Base-by-base conservation (phyloP, 1,284 basidiomycete species). In the Papiliotrema terrestris region DNA sequence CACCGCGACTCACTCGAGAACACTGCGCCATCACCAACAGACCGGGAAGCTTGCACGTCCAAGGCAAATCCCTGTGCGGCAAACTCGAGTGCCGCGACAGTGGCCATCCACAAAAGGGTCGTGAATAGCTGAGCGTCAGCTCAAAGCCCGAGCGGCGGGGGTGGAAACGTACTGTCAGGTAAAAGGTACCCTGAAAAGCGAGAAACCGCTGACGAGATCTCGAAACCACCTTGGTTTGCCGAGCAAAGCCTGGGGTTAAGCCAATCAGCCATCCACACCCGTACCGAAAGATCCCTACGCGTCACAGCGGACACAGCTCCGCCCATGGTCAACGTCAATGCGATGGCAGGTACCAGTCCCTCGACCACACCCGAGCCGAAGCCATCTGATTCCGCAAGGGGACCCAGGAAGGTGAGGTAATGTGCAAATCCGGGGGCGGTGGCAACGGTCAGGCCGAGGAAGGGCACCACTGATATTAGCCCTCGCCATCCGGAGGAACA, bases 111-210 rank as follows among this genome's bases (percentile, higher is more conserved):
- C 20, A 86, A 67, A 9, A 81, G 79, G 14, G 79, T 82, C 50
- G 85, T 75, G 15, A 78, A 64, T 8, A 81, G 51, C 69, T 73
- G 47, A 11, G 3, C 15, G 19, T 35, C 23, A 25, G 39, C 19
- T 4, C 15, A 19, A 38, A n/a, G 42, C 42, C 51, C 13, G 51
- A 52, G 45, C 45, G 32, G 37, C 45, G 37, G 20, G 4, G 3
- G 1, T 5, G 11, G 6, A 32, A 32, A 25, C 68, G 52, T 41
- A 71, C 80, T 25, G 89, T 70, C 9, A 88, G 70, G 63, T 81
- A 84, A 74, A 87, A 88, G n/a, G 82, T 82, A 8, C 83, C 82
- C 69, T 84, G 84, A 76, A 87, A 86, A 2, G 82, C 75, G 41
- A 84, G 75, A n/a, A 85, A 70, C 51, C 83, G 82, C 26, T 80